phyloP scores from a whole-genome alignment of 2,329 filamentous ascomycete genomes.

The Aureobasidium melanogenum region DNA sequence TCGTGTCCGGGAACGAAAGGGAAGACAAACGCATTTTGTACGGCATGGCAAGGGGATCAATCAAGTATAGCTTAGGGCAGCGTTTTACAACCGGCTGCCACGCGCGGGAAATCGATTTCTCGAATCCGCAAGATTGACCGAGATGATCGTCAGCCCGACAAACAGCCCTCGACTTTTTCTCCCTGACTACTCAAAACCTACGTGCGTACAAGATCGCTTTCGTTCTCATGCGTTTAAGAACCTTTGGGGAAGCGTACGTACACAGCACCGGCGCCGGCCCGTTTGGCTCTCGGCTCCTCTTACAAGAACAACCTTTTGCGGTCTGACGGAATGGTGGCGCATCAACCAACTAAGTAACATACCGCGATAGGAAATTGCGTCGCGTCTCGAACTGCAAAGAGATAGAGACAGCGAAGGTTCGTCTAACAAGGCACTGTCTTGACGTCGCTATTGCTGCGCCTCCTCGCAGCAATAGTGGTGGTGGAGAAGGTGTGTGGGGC shows the following conservation, averaged over 20 bases:
- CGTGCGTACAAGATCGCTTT: too few relatives aligned
- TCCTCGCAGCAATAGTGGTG: not conserved
- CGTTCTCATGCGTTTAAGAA: too few relatives aligned
- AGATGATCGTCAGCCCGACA: not conserved
- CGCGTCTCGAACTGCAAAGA: not conserved
- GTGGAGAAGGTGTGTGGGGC: not conserved
- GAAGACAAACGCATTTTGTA: not conserved
- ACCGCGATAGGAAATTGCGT: not conserved
- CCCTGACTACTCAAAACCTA: too few relatives aligned
- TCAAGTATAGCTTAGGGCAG: not conserved
- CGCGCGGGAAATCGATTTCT: not conserved
- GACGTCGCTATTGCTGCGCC: not conserved
- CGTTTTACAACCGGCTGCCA: not conserved
- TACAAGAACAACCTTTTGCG: not conserved
- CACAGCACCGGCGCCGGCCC: not conserved
- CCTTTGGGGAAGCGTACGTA: not conserved
- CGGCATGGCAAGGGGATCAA: not conserved
- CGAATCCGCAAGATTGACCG: not conserved
- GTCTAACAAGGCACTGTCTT: not conserved
- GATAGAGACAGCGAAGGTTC: not conserved
- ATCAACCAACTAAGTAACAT: not conserved
- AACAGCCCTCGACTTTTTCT: too few relatives aligned
- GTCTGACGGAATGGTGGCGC: not conserved
- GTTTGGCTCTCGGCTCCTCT: not conserved
- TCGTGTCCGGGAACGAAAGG: not conserved